phyloP scores from a whole-genome alignment of 2,329 filamentous ascomycete species.

The Cyanodermella asteris region DNA sequence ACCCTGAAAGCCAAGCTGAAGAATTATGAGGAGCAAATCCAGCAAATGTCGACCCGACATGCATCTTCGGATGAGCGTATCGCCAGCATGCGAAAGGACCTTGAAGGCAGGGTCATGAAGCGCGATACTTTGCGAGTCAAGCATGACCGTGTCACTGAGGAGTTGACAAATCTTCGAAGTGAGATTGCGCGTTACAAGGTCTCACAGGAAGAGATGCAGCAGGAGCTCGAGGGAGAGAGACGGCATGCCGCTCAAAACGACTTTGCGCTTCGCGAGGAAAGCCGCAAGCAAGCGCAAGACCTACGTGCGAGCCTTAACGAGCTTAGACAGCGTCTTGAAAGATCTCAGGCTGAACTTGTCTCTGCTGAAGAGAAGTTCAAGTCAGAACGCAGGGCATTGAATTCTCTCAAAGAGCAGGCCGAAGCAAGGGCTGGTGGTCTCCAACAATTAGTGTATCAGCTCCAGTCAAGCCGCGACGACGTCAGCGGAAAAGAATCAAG shows the following conservation, averaged over 20 bases:
- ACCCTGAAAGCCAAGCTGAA: no score
- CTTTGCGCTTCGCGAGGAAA: conserved; percentile 33
- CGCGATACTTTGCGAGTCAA: conserved; percentile 48
- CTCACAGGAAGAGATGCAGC: conserved; percentile 25
- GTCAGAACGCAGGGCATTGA: conserved; percentile 39
- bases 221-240: conserved; percentile 29
- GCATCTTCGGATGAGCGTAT: no score
- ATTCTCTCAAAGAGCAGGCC: conserved; percentile 42
- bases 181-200: conserved; percentile 31
- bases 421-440: conserved; percentile 46
- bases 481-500: conserved; percentile 46
- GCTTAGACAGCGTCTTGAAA: conserved; percentile 41
- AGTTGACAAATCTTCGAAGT: conserved; percentile 44
- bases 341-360: conserved; percentile 48
- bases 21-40: no score
- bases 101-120: conserved; percentile 35
- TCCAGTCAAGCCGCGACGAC: conserved; percentile 45
- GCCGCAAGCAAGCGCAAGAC: conserved; percentile 31
- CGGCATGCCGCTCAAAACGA: conserved; percentile 38
- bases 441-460: conserved; percentile 47
- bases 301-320: conserved; percentile 35
- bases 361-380: conserved; percentile 55
- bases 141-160: conserved; percentile 42
- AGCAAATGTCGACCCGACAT: no score
- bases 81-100: conserved; percentile 40